phyloP scores from a whole-genome alignment of 805 yeast species.

The Candida corydali region DNA sequence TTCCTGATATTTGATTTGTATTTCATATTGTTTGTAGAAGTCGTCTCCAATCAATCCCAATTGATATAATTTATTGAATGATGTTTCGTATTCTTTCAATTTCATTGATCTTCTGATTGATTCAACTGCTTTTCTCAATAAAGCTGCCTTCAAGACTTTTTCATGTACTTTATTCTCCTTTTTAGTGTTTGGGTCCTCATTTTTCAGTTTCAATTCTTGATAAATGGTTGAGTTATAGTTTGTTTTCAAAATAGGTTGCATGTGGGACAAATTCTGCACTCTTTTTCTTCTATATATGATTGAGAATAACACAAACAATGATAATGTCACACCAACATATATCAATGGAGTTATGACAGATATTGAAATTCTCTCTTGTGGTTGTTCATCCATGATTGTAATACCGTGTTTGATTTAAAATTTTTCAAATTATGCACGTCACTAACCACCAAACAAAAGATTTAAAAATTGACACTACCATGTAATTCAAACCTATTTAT shows the following conservation, averaged over 20 bases:
- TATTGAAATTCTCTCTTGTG: slow-evolving; percentile 21
- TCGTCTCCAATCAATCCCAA: slow-evolving; percentile 92
- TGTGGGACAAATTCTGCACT: slow-evolving; percentile 47
- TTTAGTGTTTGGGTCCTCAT: slow-evolving; percentile 33
- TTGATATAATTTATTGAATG: slow-evolving; percentile 69
- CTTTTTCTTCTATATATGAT: slow-evolving; percentile 60
- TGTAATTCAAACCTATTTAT: background rate
- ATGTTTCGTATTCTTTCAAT: slow-evolving; percentile 72
- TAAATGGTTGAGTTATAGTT: slow-evolving; percentile 66
- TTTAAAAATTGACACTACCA: slow-evolving; percentile 1
- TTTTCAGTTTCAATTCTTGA: slow-evolving; percentile 48
- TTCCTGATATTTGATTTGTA: slow-evolving; percentile 75
- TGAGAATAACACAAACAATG: slow-evolving; percentile 67
- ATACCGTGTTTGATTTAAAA: slow-evolving; percentile 1
- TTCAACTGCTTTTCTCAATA: slow-evolving; percentile 70
- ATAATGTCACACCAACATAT: slow-evolving; percentile 64
- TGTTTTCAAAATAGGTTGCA: slow-evolving; percentile 71
- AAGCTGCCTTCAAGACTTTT: slow-evolving; percentile 62
- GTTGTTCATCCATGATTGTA: slow-evolving; percentile 10
- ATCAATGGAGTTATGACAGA: slow-evolving; percentile 63
- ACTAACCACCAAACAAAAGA: slow-evolving; percentile 1
- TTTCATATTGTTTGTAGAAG: slow-evolving; percentile 70
- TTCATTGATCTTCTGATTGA: slow-evolving; percentile 79
- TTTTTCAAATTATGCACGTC: slow-evolving; percentile 6
- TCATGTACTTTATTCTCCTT: slow-evolving; percentile 61